Conservation (phyloP, 1,139 yeast genomes). For the Pichia sp. region DNA sequence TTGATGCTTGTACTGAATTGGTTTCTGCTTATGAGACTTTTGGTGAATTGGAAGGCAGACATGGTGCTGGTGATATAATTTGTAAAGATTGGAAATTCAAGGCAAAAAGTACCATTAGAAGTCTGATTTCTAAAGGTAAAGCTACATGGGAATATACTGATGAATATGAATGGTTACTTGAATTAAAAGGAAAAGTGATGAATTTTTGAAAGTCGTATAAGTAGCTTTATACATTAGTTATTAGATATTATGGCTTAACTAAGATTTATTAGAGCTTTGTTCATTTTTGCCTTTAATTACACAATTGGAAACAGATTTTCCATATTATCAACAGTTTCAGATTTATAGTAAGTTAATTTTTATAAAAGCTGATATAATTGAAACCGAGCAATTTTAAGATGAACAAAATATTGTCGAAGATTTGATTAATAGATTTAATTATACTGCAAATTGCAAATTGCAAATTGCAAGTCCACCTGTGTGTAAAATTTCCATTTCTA, state of each 20-base stretch:
- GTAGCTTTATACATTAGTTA: not conserved
- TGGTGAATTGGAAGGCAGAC: constrained; percentile 82
- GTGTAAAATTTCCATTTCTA: constrained; percentile 39
- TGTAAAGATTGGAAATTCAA: constrained; percentile 92
- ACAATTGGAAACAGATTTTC: not conserved
- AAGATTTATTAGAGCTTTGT: too few relatives aligned
- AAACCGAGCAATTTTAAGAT: constrained; percentile 14
- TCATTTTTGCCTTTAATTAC: not conserved
- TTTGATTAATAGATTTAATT: too few relatives aligned
- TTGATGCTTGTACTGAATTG: constrained; percentile 71
- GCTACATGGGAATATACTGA: constrained; percentile 72
- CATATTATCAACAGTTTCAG: not conserved
- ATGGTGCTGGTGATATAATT: constrained; percentile 76
- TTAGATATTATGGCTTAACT: too few relatives aligned
- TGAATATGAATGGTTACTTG: constrained; percentile 64
- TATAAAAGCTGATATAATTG: too few relatives aligned
- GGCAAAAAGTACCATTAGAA: constrained; percentile 63
- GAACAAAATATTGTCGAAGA: too few relatives aligned
- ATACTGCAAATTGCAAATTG: too few relatives aligned
- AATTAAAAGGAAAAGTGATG: constrained; percentile 41
- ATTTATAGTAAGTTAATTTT: not conserved
- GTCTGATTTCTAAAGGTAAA: constrained; percentile 75
- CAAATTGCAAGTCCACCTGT: constrained; percentile 24
- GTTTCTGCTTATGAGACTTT: constrained; percentile 83
- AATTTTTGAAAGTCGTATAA: not conserved